These are phyloP conservation scores for Clarireedia hainanense DNA, from an alignment of 2,329 filamentous ascomycete species.

Conservation along the genomic window DNA sequence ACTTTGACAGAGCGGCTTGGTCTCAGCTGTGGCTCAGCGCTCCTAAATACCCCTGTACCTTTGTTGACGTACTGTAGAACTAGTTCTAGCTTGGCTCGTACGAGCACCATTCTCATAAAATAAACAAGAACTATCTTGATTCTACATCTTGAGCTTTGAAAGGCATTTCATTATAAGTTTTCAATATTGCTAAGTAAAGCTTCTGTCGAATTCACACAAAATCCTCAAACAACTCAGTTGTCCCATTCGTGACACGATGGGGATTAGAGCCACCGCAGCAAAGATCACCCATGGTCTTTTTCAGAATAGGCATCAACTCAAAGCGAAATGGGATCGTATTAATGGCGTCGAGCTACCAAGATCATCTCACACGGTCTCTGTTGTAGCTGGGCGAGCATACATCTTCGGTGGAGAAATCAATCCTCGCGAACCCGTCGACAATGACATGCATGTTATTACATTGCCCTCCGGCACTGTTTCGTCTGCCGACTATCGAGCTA, in stretches of 20 bases:
- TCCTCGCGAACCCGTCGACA: constrained; percentile 61
- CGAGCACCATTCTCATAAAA: not conserved
- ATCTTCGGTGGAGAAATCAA: constrained; percentile 72
- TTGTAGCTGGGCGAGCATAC: constrained; percentile 50
- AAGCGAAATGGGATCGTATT: constrained; percentile 55
- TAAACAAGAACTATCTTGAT: too few relatives aligned
- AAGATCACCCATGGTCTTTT: constrained; percentile 21
- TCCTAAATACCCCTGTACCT: not conserved
- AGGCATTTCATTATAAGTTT: too few relatives aligned
- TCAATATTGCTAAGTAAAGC: too few relatives aligned
- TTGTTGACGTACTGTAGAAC: not conserved
- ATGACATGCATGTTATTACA: constrained; percentile 59
- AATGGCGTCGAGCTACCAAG: constrained; percentile 49
- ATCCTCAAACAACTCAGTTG: not conserved
- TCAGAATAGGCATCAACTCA: constrained; percentile 31
- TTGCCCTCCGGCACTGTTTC: constrained; percentile 50
- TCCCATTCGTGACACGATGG: constrained; percentile 18
- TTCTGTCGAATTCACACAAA: too few relatives aligned
- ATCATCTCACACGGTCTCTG: constrained; percentile 65
- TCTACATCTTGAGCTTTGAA: too few relatives aligned
- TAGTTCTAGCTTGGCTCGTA: too few relatives aligned
- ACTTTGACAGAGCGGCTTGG: too few relatives aligned
- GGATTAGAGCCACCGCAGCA: constrained; percentile 18
- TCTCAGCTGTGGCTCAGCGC: not conserved
- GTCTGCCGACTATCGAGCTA: constrained; percentile 48